Evolutionary conservation across 305 asterid genomes (phyloP).

Genomic region (Andrographis paniculata): DNA sequence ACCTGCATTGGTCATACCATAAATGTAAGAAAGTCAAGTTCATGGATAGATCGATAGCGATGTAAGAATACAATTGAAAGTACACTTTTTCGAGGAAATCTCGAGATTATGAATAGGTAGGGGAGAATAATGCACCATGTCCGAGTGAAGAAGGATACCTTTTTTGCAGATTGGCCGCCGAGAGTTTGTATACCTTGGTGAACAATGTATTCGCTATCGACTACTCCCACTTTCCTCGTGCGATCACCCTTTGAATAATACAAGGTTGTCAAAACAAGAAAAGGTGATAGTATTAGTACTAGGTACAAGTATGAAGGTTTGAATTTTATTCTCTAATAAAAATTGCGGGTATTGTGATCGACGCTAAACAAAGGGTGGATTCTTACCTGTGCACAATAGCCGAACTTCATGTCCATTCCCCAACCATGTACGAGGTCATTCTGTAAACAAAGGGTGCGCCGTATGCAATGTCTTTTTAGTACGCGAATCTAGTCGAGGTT

Average conservation of each 20-base stretch:
- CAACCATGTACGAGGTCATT: constrained; percentile 99
- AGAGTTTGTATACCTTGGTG: constrained; percentile 97
- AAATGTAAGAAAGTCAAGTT: too few species aligned
- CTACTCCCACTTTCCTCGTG: constrained; percentile 84
- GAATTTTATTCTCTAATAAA: too few species aligned
- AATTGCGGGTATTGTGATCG: too few species aligned
- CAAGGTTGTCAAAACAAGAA: background rate
- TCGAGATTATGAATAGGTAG: too few species aligned
- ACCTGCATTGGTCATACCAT: too few species aligned
- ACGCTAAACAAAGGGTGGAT: background rate
- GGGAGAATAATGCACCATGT: too few species aligned
- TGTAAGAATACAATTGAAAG: too few species aligned
- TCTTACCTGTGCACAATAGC: constrained; percentile 95
- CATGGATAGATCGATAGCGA: too few species aligned
- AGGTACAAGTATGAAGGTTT: background rate
- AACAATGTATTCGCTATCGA: constrained; percentile 84
- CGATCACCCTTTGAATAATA: constrained; percentile 69
- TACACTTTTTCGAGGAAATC: too few species aligned
- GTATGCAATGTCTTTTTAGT: background rate
- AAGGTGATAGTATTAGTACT: background rate
- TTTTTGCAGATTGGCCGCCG: constrained; percentile 74
- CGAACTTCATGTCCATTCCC: constrained; percentile 99
- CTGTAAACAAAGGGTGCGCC: constrained; percentile 27
- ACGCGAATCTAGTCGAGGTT: too few species aligned
- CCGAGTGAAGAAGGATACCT: constrained; percentile 29